phyloP scores from a whole-genome alignment of 805 yeast genomes.

The Yarrowia sp. region DNA sequence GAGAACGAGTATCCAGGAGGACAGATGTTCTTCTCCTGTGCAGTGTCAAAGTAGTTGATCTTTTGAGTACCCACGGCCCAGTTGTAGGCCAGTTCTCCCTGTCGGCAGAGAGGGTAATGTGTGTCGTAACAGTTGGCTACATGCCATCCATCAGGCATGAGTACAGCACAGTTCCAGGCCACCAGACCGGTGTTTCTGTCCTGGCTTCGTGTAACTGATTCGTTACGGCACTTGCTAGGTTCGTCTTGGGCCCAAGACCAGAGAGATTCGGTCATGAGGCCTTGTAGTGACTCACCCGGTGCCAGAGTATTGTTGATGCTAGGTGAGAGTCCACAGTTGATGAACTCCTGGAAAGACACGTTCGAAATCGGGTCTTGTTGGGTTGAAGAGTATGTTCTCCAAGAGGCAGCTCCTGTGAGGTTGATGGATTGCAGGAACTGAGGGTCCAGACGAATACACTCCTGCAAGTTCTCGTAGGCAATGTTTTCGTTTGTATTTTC shows the following conservation, averaged over 20 bases:
- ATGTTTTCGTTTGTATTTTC: conserved; percentile 22
- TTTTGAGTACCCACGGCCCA: conserved; percentile 51
- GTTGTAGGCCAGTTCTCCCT: conserved; percentile 51
- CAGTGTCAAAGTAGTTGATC: conserved; percentile 48
- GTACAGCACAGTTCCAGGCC: conserved; percentile 58
- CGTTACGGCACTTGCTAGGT: conserved; percentile 53
- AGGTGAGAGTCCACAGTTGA: conserved; percentile 71
- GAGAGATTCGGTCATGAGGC: conserved; percentile 44
- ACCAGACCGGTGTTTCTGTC: conserved; percentile 41
- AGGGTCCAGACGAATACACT: conserved; percentile 19
- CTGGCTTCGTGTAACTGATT: conserved; percentile 40
- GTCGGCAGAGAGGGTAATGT: conserved; percentile 64
- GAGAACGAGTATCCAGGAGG: conserved; percentile 51
- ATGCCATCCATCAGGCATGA: conserved; percentile 60
- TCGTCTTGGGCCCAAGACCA: conserved; percentile 81
- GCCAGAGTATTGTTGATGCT: conserved; percentile 56
- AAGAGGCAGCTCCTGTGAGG: conserved; percentile 45
- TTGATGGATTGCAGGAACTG: conserved; percentile 40
- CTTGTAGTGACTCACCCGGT: conserved; percentile 39
- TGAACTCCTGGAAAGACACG: conserved; percentile 51
- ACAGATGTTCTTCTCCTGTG: conserved; percentile 47
- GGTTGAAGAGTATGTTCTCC: conserved; percentile 56
- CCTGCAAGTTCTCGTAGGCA: conserved; percentile 27
- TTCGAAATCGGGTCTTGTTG: conserved; percentile 52
- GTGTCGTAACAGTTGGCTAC: conserved; percentile 70